Percentiles rank a stretch among this genome's conserved stretches.
These are phyloP conservation scores for Elongisporangium undulatum DNA, from an alignment of 352 stramenopile species.

Conservation along the genomic window DNA sequence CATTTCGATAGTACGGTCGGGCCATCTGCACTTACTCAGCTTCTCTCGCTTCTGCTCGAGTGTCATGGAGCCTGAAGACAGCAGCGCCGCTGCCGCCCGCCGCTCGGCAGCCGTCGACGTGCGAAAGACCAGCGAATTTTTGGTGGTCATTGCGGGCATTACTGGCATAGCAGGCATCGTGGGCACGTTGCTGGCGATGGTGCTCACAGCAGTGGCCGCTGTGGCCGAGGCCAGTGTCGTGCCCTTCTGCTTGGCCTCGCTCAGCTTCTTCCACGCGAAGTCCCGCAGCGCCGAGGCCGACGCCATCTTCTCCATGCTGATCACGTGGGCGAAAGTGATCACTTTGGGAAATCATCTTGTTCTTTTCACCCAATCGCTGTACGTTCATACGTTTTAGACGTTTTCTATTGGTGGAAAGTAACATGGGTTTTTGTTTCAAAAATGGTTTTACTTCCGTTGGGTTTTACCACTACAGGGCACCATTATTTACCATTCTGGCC, in stretches of 20 bases:
- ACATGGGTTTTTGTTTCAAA: conserved; percentile 4
- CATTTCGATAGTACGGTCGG: no score
- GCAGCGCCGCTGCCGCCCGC: conserved; percentile 7
- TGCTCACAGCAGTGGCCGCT: conserved; percentile 34
- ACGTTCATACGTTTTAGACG: background rate
- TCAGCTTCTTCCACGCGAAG: conserved; percentile 75
- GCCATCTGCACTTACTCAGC: conserved; percentile 11
- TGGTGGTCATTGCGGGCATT: conserved; percentile 19
- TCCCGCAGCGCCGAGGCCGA: conserved; percentile 61
- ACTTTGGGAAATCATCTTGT: background rate
- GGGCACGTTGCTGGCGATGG: conserved; percentile 45
- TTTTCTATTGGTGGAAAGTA: background rate
- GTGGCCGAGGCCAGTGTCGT: conserved; percentile 50
- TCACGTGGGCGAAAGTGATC: background rate
- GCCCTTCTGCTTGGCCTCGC: conserved; percentile 58
- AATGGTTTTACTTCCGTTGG: conserved; percentile 7
- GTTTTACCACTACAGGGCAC: background rate
- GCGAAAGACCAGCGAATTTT: conserved; percentile 28
- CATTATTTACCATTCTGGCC: background rate
- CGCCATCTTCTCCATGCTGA: conserved; percentile 60
- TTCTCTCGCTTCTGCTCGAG: conserved; percentile 16
- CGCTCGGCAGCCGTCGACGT: conserved; percentile 19
- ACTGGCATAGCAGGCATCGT: conserved; percentile 21
- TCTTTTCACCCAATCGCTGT: background rate
- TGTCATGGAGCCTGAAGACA: background rate